Evolutionary conservation across 768 basidiomycete genomes (phyloP).

Genomic region (Stropharia rugosoannulata): DNA sequence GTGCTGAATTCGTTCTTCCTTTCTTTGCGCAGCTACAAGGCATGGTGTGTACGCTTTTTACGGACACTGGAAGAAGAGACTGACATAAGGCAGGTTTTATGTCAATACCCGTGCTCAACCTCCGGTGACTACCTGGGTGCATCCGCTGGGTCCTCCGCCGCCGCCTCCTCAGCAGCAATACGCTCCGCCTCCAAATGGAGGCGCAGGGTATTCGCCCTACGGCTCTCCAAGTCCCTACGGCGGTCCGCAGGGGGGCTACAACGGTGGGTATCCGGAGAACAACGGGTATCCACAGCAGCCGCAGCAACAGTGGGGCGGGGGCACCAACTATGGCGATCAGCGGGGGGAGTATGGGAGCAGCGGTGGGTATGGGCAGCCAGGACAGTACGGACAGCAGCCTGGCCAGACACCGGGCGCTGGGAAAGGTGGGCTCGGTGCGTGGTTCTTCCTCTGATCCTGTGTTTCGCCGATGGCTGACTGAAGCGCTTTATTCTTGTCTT

Average conservation of each 20-base stretch:
- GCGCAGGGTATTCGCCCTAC: conserved; percentile 13
- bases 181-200: conserved; percentile 39
- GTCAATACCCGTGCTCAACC: conserved; percentile 65
- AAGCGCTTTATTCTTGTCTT: conserved; percentile 1
- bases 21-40: conserved; percentile 38
- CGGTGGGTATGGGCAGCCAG: conserved; percentile 19
- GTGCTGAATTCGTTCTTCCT: background rate
- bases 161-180: conserved; percentile 38
- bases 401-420: conserved; percentile 5
- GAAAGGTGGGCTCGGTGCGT: conserved; percentile 15
- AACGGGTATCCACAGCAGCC: conserved; percentile 16
- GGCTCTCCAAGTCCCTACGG: conserved; percentile 7
- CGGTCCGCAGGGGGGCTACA: conserved; percentile 9
- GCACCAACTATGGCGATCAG: background rate
- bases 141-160: conserved; percentile 58
- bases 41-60: conserved; percentile 48
- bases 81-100: conserved; percentile 58
- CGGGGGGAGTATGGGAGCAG: conserved; percentile 7
- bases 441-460: conserved; percentile 6
- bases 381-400: background rate
- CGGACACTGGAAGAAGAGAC: background rate
- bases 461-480: conserved; percentile 1
- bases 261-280: conserved; percentile 16
- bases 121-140: conserved; percentile 67
- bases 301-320: conserved; percentile 6